Conservation (phyloP, 441 rosid genomes). For the Macaranga tanarius region DNA sequence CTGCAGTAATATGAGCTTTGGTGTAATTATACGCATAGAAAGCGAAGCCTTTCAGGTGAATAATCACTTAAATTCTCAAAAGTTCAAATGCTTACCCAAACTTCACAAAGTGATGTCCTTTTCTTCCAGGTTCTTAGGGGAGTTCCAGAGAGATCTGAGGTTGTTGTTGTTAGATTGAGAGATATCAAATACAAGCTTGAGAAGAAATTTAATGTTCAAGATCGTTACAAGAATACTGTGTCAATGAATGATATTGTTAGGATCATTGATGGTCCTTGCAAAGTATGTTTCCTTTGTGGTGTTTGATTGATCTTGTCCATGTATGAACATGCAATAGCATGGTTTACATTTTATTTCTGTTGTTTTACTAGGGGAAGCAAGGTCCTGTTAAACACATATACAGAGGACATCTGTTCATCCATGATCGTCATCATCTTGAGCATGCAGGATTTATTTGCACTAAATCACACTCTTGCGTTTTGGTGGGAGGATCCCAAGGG, state of each 20-base stretch:
- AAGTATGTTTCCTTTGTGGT: slow-evolving; percentile 47
- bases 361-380: slow-evolving; percentile 73
- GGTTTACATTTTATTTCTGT: not conserved
- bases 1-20: slow-evolving; percentile 82
- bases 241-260: slow-evolving; percentile 82
- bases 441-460: slow-evolving; percentile 98
- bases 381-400: slow-evolving; percentile 94
- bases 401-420: slow-evolving; percentile 69
- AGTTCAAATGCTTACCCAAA: not conserved
- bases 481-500: slow-evolving; percentile 83
- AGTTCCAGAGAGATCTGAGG: slow-evolving; percentile 91
- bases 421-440: slow-evolving; percentile 93
- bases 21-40: slow-evolving; percentile 94
- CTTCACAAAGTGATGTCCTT: slow-evolving; percentile 5
- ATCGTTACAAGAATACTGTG: slow-evolving; percentile 64
- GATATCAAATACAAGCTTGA: slow-evolving; percentile 94
- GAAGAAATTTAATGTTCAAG: slow-evolving; percentile 72
- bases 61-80: slow-evolving; percentile 3
- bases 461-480: slow-evolving; percentile 62
- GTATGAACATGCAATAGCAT: not conserved
- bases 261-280: slow-evolving; percentile 87
- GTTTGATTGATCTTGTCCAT: slow-evolving; percentile 15
- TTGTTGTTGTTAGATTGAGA: slow-evolving; percentile 80
- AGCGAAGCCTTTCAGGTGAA: slow-evolving; percentile 92
- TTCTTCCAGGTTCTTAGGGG: slow-evolving; percentile 81